Evolutionary conservation across 345 rosid species (phyloP).

Genomic region (Melaleuca quinquenervia): DNA sequence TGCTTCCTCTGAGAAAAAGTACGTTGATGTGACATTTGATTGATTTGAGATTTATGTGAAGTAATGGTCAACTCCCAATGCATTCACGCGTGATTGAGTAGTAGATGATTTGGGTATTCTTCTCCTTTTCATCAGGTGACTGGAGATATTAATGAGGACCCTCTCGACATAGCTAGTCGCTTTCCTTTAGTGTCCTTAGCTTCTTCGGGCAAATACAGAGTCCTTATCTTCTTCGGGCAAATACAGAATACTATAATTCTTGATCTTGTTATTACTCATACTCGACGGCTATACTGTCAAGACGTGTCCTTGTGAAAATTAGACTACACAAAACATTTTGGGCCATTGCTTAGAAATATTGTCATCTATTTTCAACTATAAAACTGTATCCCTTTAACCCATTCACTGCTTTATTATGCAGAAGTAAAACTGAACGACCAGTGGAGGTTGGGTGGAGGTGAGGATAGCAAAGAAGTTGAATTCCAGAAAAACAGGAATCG

Average conservation of each 20-base stretch:
- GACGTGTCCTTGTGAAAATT: neutral
- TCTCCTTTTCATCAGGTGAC: neutral
- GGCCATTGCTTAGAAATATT: neutral
- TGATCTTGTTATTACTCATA: neutral
- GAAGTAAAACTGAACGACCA: conserved; percentile 40
- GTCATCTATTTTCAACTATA: neutral
- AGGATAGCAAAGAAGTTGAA: conserved; percentile 86
- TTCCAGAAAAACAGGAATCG: conserved; percentile 74
- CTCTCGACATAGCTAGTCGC: neutral
- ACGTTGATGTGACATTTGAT: neutral
- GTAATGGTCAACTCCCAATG: neutral
- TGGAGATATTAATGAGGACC: neutral
- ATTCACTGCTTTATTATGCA: conserved; percentile 37
- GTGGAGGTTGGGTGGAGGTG: conserved; percentile 82
- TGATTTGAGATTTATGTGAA: neutral
- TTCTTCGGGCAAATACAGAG: neutral
- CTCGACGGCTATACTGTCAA: neutral
- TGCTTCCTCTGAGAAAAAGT: neutral
- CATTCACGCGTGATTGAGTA: neutral
- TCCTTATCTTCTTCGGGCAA: neutral
- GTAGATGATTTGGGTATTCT: neutral
- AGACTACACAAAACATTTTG: neutral
- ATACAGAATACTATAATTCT: neutral
- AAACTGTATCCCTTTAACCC: conserved; percentile 2
- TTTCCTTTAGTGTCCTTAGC: neutral